Evolutionary conservation across 2,329 filamentous ascomycete genomes (phyloP).

Genomic region (Paecilomyces sp.): DNA sequence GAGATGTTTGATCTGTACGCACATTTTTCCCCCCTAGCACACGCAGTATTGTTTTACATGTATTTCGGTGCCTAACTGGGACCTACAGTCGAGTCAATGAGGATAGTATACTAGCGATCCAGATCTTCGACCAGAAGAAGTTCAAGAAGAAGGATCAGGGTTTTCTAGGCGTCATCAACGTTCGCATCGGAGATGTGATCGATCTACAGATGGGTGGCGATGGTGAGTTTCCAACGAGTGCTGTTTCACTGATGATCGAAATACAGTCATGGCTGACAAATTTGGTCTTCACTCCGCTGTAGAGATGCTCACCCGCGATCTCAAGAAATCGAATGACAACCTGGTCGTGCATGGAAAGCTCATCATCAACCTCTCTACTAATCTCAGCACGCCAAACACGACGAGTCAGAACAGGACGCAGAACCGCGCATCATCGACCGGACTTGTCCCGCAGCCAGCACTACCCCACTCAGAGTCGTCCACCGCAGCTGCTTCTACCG

Average conservation of each 20-base stretch:
- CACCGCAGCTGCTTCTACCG: constrained; percentile 23
- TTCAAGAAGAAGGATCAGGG: constrained; percentile 99
- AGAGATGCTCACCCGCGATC: constrained; percentile 95
- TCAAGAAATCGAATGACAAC: constrained; percentile 98
- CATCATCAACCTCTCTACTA: constrained; percentile 92
- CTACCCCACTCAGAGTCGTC: constrained; percentile 22
- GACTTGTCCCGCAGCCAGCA: constrained; percentile 27
- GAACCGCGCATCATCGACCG: constrained; percentile 29
- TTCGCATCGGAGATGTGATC: constrained; percentile 89
- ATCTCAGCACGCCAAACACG: constrained; percentile 65
- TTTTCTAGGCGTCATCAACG: constrained; percentile 95
- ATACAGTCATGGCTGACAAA: constrained; percentile 19
- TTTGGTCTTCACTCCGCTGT: constrained; percentile 15
- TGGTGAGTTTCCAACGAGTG: constrained; percentile 52
- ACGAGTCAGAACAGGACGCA: constrained; percentile 30
- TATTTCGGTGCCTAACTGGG: constrained; percentile 2
- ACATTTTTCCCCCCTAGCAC: constrained; percentile 1
- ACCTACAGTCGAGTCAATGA: constrained; percentile 71
- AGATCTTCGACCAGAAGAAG: constrained; percentile 99
- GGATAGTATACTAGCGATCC: constrained; percentile 92
- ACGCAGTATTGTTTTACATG: neutral
- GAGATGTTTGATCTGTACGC: constrained; percentile 96
- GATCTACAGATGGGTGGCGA: constrained; percentile 84
- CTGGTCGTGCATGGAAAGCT: constrained; percentile 96
- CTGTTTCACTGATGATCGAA: constrained; percentile 2